These are phyloP conservation scores for Fusarium oxysporum DNA, from an alignment of 2,329 filamentous ascomycete species.

Conservation along the genomic window DNA sequence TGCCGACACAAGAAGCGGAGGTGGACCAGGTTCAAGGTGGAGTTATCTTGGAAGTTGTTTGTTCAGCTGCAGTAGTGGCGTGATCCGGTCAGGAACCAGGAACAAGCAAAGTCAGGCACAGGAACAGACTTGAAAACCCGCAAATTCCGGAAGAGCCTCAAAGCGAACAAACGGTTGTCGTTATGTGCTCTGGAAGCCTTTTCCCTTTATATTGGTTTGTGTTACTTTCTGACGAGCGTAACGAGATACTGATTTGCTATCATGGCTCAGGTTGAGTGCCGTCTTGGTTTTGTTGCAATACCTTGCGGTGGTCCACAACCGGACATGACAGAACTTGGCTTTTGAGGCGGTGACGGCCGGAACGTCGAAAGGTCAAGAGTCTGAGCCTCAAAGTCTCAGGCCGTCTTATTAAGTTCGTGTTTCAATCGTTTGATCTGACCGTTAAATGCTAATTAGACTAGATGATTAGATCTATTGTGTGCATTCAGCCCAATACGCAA, in stretches of 20 bases:
- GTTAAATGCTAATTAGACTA: conserved; percentile 3
- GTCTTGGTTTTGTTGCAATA: conserved; percentile 17
- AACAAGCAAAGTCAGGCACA: conserved; percentile 32
- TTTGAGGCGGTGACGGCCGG: conserved; percentile 22
- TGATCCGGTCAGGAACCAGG: conserved; percentile 39
- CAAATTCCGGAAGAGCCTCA: conserved; percentile 20
- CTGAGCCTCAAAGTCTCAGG: conserved; percentile 15
- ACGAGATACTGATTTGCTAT: background rate
- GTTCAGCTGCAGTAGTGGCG: conserved; percentile 30
- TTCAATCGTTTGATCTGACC: conserved; percentile 4
- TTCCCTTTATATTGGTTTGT: background rate
- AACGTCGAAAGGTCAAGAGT: conserved; percentile 1
- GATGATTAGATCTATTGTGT: background rate
- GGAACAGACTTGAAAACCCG: conserved; percentile 8
- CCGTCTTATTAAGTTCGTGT: conserved; percentile 7
- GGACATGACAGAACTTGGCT: conserved; percentile 1
- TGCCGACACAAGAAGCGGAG: conserved; percentile 1
- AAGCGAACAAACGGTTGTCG: background rate
- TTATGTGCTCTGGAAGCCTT: background rate
- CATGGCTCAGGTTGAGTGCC: background rate
- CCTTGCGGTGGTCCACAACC: conserved; percentile 1
- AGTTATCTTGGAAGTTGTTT: conserved; percentile 15
- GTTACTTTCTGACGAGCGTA: background rate
- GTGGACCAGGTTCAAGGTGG: conserved; percentile 31
- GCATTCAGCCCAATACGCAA: background rate